phyloP scores from a whole-genome alignment of 2,329 filamentous ascomycete genomes.

The Thyridium curvatum region DNA sequence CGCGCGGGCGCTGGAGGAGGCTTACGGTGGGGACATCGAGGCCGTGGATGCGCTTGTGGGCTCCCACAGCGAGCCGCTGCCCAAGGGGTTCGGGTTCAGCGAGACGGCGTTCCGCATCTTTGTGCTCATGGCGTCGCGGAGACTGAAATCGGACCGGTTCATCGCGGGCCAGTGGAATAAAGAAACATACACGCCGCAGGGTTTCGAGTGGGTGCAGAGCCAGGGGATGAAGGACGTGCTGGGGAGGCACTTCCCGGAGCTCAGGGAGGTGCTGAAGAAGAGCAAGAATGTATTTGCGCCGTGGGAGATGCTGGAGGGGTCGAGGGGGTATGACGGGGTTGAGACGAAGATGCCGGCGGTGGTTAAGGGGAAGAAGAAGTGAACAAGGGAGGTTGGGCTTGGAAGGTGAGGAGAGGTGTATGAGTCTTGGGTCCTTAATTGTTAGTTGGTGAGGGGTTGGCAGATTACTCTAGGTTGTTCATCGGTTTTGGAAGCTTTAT shows the following conservation, averaged over 20 bases:
- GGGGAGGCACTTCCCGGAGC: slow-evolving; percentile 32
- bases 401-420: too few relatives aligned
- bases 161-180: slow-evolving; percentile 33
- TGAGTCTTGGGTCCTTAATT: too few relatives aligned
- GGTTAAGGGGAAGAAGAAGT: slow-evolving; percentile 4
- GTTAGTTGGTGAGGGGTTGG: too few relatives aligned
- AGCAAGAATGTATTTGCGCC: slow-evolving; percentile 25
- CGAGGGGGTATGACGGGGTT: too few relatives aligned
- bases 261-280: slow-evolving; percentile 21
- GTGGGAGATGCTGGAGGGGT: too few relatives aligned
- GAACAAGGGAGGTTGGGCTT: too few relatives aligned
- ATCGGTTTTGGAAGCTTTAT: too few relatives aligned
- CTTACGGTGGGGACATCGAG: slow-evolving; percentile 33
- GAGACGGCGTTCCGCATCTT: slow-evolving; percentile 40
- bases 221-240: slow-evolving; percentile 35
- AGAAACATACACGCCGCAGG: slow-evolving; percentile 31
- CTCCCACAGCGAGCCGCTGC: slow-evolving; percentile 32
- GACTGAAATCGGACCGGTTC: slow-evolving; percentile 37
- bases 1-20: slow-evolving; percentile 24
- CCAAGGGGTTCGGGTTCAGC: slow-evolving; percentile 37
- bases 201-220: slow-evolving; percentile 34
- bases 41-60: slow-evolving; percentile 35
- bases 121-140: slow-evolving; percentile 34
- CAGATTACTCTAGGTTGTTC: too few relatives aligned
- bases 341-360: slow-evolving; percentile 8